These are phyloP conservation scores for Rhododendron williamsianum DNA, from an alignment of 148 eudicot genomes.

Conservation along the genomic window DNA sequence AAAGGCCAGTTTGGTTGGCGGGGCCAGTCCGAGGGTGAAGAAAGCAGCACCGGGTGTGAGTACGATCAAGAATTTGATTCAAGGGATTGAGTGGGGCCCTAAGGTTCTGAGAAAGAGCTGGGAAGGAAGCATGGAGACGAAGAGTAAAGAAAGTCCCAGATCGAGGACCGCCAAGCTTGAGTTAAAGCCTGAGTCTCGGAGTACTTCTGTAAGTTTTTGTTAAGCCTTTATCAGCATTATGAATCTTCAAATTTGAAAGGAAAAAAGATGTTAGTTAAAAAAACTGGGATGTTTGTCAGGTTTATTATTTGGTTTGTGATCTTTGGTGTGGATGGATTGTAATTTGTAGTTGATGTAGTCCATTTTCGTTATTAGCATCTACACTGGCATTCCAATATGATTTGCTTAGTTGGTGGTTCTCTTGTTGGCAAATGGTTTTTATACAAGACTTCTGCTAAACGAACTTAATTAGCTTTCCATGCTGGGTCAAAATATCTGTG, in stretches of 20 bases:
- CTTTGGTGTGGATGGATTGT: neutral
- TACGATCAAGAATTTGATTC: slow-evolving; percentile 53
- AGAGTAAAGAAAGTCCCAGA: slow-evolving; percentile 47
- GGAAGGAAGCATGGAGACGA: slow-evolving; percentile 78
- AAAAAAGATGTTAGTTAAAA: neutral
- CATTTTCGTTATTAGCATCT: slow-evolving; percentile 1
- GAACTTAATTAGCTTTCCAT: slow-evolving; percentile 6
- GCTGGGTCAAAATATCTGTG: neutral
- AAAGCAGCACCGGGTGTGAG: slow-evolving; percentile 32
- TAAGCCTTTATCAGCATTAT: neutral
- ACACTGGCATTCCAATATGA: neutral
- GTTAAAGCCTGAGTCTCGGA: slow-evolving; percentile 40
- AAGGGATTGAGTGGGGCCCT: slow-evolving; percentile 63
- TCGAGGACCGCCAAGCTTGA: slow-evolving; percentile 46
- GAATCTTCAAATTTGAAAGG: neutral
- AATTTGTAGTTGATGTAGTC: neutral
- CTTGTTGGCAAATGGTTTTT: neutral
- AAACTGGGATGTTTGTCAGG: neutral
- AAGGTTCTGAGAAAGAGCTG: slow-evolving; percentile 87
- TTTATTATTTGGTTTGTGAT: neutral
- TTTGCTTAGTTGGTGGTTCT: slow-evolving; percentile 8
- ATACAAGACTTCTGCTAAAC: neutral
- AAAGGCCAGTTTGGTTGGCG: slow-evolving; percentile 40
- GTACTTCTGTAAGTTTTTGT: slow-evolving; percentile 57
- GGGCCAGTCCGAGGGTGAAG: slow-evolving; percentile 41